Conservation (phyloP, 2,329 filamentous ascomycete species). For the Acephala macrosclerotiorum region DNA sequence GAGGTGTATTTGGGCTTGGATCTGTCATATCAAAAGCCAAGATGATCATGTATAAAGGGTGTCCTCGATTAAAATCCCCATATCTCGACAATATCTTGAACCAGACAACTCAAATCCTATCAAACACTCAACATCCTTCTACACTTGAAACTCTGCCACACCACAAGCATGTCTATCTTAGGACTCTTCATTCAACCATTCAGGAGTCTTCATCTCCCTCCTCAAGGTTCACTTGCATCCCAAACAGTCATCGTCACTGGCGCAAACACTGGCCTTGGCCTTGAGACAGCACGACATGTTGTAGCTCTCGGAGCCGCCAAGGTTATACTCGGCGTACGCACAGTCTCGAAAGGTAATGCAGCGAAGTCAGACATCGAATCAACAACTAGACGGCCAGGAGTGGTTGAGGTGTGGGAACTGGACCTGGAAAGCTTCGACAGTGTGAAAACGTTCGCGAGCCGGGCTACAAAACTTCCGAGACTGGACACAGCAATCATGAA, state of each 20-base stretch:
- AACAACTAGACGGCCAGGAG: constrained; percentile 13
- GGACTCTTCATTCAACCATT: constrained; percentile 10
- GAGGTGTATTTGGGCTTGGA: too few species aligned
- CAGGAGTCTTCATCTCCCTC: constrained; percentile 12
- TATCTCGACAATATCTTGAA: not conserved
- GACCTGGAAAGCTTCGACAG: constrained; percentile 31
- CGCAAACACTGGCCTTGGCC: constrained; percentile 52
- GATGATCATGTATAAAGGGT: not conserved
- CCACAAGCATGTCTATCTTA: not conserved
- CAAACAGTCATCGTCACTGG: constrained; percentile 40
- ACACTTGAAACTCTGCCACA: not conserved
- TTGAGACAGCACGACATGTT: constrained; percentile 50
- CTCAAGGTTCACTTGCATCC: constrained; percentile 14
- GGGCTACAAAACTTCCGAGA: constrained; percentile 33
- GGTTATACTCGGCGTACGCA: constrained; percentile 52
- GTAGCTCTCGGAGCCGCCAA: constrained; percentile 45
- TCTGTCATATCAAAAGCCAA: not conserved
- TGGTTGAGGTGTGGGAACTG: constrained; percentile 33
- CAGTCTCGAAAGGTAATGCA: constrained; percentile 44
- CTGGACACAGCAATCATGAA: constrained; percentile 54
- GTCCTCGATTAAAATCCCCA: not conserved
- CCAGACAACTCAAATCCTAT: not conserved
- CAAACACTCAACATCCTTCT: not conserved
- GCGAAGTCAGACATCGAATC: constrained; percentile 43
- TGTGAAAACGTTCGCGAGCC: constrained; percentile 29